Base-by-base conservation (phyloP, 352 stramenopile genomes). In the Phytophthora macrochlamydospora region DNA sequence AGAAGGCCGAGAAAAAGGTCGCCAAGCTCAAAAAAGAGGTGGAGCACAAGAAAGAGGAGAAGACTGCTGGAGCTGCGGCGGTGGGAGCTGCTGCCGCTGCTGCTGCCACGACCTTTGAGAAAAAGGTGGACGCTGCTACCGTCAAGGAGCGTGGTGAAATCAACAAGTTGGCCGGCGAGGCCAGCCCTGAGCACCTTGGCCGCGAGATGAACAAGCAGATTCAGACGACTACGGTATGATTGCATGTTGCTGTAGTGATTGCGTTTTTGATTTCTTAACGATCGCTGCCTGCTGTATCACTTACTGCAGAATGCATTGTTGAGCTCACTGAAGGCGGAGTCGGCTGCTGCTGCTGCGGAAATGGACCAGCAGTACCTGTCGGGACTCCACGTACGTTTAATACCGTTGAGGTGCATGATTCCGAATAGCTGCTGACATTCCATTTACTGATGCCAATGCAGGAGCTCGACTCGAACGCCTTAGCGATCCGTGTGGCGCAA, bases 401-500 rank as follows among this genome's bases (percentile, higher is more conserved):
- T 40, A 40, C 6, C 35, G 35, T 11, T 40, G 35, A 6, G 35
- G 35, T 40, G 6, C 35, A 33, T 52, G 4, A 6, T n/a, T n/a
- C 24, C 14, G 3, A 12, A 32, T 48, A 32, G 42, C 38, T 59
- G n/a, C 54, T 38, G 40, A 55, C 28, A 45, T 4, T 50, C 37
- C 7, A 42, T 52, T 58, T 33, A 35, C 40, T 56, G 35, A 11
- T 24, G 18, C 18, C 18, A 6, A 40, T 66, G 40, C 37, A 92
- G 83, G 79, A 90, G 43, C 63, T 94, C 52, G 86, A 92, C 52
- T 62, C 83, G 18, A 87, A 89, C 48, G 73, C 79, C 44, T 62
- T 94, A n/a, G 78, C 82, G 7, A 86, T 94, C 51, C 86, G 86
- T 31, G 83, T 94, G 28, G 84, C 86, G 2, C 86, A 94, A 56